Base-by-base conservation (phyloP, 192 early-diverging fungal genomes). In the Funneliformis mosseae region DNA sequence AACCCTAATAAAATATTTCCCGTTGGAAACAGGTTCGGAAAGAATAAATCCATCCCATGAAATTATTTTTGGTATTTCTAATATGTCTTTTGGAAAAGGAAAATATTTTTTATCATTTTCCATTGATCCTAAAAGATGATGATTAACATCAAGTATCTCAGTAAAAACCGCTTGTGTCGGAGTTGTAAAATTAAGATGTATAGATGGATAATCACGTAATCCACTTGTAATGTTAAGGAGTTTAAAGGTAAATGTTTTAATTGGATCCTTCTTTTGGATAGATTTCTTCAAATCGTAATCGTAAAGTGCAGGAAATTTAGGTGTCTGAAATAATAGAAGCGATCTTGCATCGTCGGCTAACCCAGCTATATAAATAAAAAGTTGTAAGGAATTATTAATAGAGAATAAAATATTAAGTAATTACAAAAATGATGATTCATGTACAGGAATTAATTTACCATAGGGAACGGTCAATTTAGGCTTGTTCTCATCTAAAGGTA, bases 1-100 rank as follows among this genome's bases (percentile, higher is more conserved):
- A 11, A 85, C 28, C 18, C 70, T 76, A 5, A 85, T n/a, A 39
- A 63, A 75, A 42, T 85, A 85, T 23, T 50, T 14, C 11, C 82
- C 84, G 55, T 42, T 27, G 0, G 50, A 46, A 28, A 83, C 42
- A 8, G 16, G 48, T 25, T 25, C 3, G 12, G 5, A 7, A 25
- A 2, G 12, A 48, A 27, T 27, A 68, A 55, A n/a, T 10, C 33
- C 41, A 27, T 33, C n/a, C 38, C n/a, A 41, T 41, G 33, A 14
- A 33, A 41, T 9, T 18, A 33, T 16, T 14, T 46, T n/a, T 63
- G 33, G 14, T 4, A n/a, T 11, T 16, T 6, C 3, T 33, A 33
- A 33, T 33, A 16, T 21, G 7, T 7, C 3, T 55, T 16, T 55
- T 55, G 14, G 16, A 21, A 18, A 5, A 55, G 50, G 48, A 55